Evolutionary conservation across 1,284 basidiomycete genomes (phyloP).

Genomic region (Ceratobasidium sp.): DNA sequence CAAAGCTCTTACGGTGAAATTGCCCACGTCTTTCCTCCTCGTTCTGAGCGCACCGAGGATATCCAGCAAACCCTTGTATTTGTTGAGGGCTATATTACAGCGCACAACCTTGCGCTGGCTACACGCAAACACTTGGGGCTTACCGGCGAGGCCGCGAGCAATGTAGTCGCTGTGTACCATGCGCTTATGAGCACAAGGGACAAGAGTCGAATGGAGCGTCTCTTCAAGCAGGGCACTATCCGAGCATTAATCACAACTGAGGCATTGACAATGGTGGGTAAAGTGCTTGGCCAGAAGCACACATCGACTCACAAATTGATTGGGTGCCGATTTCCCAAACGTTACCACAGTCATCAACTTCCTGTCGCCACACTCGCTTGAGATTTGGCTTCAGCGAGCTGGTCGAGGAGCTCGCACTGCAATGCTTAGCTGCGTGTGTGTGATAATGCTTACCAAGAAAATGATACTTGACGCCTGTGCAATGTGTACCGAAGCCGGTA

Average conservation of each 20-base stretch:
- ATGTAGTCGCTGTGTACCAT: neutral
- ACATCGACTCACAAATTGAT: neutral
- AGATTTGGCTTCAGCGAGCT: neutral
- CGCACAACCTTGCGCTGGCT: neutral
- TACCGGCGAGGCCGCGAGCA: neutral
- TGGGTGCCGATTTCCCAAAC: neutral
- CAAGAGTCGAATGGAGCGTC: neutral
- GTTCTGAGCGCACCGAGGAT: too few species aligned
- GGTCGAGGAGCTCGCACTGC: neutral
- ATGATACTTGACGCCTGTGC: neutral
- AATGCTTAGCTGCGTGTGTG: neutral
- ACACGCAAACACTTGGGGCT: neutral
- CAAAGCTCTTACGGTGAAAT: neutral
- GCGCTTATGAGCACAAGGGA: neutral
- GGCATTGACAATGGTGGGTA: constrained; percentile 5
- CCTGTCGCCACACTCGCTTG: neutral
- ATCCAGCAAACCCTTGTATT: constrained; percentile 10
- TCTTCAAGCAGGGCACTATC: neutral
- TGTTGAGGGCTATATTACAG: neutral
- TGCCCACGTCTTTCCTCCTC: neutral
- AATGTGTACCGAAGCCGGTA: neutral
- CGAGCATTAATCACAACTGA: neutral
- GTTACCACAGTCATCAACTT: neutral
- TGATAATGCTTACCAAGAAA: neutral
- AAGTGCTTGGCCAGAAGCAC: neutral